Evolutionary conservation across 306 rosid species (phyloP), one percentile per base, ranked within the genome.

Genomic region (Dalbergia cultrata): DNA sequence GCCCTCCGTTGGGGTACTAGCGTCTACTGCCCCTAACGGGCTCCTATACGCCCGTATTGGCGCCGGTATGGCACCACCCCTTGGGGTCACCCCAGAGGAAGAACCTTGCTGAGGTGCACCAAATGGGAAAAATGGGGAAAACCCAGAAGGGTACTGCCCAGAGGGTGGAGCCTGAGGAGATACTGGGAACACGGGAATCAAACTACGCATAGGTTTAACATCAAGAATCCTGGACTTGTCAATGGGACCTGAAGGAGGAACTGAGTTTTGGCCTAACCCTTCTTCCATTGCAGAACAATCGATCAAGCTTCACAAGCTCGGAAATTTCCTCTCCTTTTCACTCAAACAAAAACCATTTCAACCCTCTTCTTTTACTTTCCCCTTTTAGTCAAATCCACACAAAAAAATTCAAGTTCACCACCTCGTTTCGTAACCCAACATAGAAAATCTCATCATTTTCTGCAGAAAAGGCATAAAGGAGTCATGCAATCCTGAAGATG

Each of bases 151-250:
- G 61, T 80, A 82, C 5, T 81, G 81, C 1, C 63, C 81, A 66
- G 75, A 66, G 44, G 77, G 22, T 43, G 90, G 77, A 78, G 83
- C 73, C 58, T 82, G 83, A 69, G 83, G 41, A 6, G 80, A 31
- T 65, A 43, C 67, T 21, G 91, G 83, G 72, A 84, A 91, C 62
- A 91, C 87, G 0, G 93, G 93, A 33, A 70, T 81, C 87, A 91
- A 79, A 84, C 83, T 62, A 69, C 91, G 85, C 66, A 91, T 43
- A 65, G 96, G 96, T 75, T 83, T 89, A n/a, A 89, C 81, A 86
- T 89, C 93, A 68, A 87, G 67, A 82, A 91, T 83, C 82, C 57
- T 84, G 5, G 86, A 75, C 88, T 86, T 91, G 72, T 91, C 92
- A 73, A 86, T 67, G 18, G 86, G 72, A 68, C 85, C 85, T 11